Conservation (phyloP, 345 rosid genomes). For the Syzygium jambos region DNA sequence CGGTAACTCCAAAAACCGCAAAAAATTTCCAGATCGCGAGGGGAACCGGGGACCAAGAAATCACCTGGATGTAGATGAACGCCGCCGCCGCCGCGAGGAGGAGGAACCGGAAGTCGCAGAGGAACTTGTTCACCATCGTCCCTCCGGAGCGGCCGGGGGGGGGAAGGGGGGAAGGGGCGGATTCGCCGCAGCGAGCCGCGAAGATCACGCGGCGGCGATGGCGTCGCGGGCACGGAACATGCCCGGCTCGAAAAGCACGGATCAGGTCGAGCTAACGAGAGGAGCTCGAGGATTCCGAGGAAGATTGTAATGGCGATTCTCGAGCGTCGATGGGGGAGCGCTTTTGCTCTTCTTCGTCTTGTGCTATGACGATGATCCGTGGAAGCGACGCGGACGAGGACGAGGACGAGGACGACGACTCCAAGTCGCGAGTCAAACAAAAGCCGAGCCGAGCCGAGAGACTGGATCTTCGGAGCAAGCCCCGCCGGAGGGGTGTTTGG, state of each 20-base stretch:
- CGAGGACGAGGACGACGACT: neutral
- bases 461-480: neutral
- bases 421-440: neutral
- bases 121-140: slow-evolving; percentile 1
- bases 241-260: neutral
- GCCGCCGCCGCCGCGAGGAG: slow-evolving; percentile 63
- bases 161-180: too few species aligned
- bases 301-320: neutral
- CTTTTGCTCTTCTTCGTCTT: neutral
- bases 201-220: neutral
- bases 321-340: neutral
- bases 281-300: neutral
- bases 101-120: slow-evolving; percentile 72
- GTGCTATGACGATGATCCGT: neutral
- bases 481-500: neutral
- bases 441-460: neutral
- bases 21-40: neutral
- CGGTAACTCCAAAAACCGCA: neutral
- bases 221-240: neutral
- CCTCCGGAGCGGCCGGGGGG: neutral
- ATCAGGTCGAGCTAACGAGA: neutral
- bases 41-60: neutral
- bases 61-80: slow-evolving; percentile 84
- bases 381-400: neutral
- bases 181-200: neutral